phyloP scores from a whole-genome alignment of 2,329 filamentous ascomycete genomes.

The Venturia asperata region DNA sequence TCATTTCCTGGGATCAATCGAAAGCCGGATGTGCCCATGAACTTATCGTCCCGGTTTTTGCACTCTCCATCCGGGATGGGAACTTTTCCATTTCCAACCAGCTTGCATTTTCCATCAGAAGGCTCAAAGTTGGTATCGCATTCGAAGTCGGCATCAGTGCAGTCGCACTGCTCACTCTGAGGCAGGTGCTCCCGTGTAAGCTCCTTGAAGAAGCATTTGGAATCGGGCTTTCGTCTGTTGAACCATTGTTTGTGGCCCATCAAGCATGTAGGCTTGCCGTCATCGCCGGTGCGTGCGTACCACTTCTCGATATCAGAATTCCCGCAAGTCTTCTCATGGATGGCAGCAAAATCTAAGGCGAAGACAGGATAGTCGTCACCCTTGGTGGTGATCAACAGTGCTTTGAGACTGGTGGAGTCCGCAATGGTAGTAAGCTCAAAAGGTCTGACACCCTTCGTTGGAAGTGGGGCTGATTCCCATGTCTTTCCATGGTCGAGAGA shows the following conservation, averaged over 20 bases:
- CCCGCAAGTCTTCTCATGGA: conserved; percentile 75
- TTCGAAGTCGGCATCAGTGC: conserved; percentile 80
- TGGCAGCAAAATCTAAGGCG: conserved; percentile 72
- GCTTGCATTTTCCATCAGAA: conserved; percentile 61
- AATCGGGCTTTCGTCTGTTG: conserved; percentile 73
- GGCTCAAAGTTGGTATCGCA: conserved; percentile 88
- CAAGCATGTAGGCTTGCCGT: conserved; percentile 76
- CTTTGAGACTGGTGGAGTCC: conserved; percentile 89
- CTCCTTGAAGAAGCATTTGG: conserved; percentile 80
- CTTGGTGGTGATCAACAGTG: conserved; percentile 63
- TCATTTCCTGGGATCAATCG: conserved; percentile 68
- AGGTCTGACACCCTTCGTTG: conserved; percentile 63
- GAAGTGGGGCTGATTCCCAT: conserved; percentile 68
- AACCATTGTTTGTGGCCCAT: conserved; percentile 96
- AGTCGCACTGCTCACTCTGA: conserved; percentile 68
- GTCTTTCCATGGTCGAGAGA: conserved; percentile 83
- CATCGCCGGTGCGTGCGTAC: conserved; percentile 72
- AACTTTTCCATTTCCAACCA: conserved; percentile 54
- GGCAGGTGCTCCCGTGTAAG: conserved; percentile 74
- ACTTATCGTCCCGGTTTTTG: conserved; percentile 63
- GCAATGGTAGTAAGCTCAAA: conserved; percentile 76
- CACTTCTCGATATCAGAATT: conserved; percentile 76
- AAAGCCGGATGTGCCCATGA: conserved; percentile 83
- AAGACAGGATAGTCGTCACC: conserved; percentile 57
- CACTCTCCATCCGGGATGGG: conserved; percentile 66